Evolutionary conservation across 495 filamentous ascomycete genomes (phyloP).

Genomic region (Tuber calosporum): DNA sequence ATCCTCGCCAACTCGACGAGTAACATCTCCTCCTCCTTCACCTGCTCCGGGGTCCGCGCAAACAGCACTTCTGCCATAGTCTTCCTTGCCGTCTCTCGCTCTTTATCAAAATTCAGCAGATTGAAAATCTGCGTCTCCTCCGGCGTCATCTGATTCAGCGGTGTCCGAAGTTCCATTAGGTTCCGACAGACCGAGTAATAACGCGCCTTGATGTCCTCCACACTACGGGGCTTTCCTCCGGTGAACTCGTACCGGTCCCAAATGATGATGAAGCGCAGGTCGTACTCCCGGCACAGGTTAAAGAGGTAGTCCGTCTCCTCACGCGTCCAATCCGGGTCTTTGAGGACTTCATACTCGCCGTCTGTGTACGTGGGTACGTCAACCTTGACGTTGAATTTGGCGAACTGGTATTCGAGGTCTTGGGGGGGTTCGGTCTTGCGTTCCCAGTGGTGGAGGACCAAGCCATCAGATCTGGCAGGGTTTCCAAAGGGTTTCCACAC

Average conservation of each 20-base stretch:
- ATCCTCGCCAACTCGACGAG: conserved; percentile 87
- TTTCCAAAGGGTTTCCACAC: conserved; percentile 55
- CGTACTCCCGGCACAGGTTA: conserved; percentile 62
- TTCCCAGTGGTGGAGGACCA: conserved; percentile 55
- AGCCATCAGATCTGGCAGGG: conserved; percentile 51
- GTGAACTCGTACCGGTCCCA: conserved; percentile 81
- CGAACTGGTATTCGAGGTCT: conserved; percentile 53
- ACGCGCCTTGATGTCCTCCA: conserved; percentile 86
- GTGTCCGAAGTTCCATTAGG: conserved; percentile 76
- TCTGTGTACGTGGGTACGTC: conserved; percentile 71
- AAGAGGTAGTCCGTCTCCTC: conserved; percentile 91
- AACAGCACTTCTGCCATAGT: conserved; percentile 72
- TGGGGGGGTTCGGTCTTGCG: conserved; percentile 41
- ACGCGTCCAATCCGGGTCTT: conserved; percentile 70
- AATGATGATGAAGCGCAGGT: conserved; percentile 84
- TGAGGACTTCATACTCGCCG: conserved; percentile 74
- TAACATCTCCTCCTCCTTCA: conserved; percentile 81
- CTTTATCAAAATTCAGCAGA: conserved; percentile 77
- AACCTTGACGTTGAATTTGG: conserved; percentile 76
- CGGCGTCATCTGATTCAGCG: conserved; percentile 73
- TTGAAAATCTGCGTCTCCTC: conserved; percentile 74
- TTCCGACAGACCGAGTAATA: conserved; percentile 81
- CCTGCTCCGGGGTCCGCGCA: conserved; percentile 72
- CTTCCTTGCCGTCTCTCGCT: conserved; percentile 69
- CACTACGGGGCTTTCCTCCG: conserved; percentile 50